Conservation (phyloP, 345 rosid genomes). For the Excoecaria agallocha region DNA sequence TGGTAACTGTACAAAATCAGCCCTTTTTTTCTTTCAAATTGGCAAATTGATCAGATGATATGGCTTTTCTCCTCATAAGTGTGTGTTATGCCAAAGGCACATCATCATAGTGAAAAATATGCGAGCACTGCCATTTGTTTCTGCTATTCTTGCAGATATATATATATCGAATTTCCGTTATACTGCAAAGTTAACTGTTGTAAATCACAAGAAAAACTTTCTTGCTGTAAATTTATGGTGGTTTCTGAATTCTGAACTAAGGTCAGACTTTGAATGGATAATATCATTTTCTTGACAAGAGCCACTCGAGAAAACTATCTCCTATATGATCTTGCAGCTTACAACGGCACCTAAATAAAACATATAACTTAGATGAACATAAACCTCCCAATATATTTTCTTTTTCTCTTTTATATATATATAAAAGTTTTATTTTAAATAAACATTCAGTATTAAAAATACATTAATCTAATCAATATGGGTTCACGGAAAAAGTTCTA, state of each 20-base stretch:
- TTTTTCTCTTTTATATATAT: too few relatives aligned
- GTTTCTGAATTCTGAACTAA: neutral
- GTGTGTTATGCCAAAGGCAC: neutral
- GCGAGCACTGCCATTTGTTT: neutral
- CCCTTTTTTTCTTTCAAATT: neutral
- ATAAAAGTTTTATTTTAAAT: too few relatives aligned
- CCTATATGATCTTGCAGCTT: too few relatives aligned
- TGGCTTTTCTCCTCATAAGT: neutral
- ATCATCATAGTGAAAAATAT: neutral
- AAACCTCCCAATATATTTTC: too few relatives aligned
- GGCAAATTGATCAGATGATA: neutral
- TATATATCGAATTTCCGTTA: neutral
- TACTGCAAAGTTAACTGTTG: neutral
- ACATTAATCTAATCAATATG: too few relatives aligned
- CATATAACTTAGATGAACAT: too few relatives aligned
- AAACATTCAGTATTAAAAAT: too few relatives aligned
- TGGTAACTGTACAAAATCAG: neutral
- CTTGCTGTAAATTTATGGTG: conserved; percentile 1
- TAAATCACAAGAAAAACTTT: conserved; percentile 9
- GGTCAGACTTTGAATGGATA: conserved; percentile 4
- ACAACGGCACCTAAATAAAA: too few relatives aligned
- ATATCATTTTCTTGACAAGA: neutral
- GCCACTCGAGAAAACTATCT: too few relatives aligned
- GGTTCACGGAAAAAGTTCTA: too few relatives aligned
- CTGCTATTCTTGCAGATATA: neutral